Evolutionary conservation across 371 early-diverging fungal species (phyloP).

Genomic region (Thermomucor indicae-seudaticae): DNA sequence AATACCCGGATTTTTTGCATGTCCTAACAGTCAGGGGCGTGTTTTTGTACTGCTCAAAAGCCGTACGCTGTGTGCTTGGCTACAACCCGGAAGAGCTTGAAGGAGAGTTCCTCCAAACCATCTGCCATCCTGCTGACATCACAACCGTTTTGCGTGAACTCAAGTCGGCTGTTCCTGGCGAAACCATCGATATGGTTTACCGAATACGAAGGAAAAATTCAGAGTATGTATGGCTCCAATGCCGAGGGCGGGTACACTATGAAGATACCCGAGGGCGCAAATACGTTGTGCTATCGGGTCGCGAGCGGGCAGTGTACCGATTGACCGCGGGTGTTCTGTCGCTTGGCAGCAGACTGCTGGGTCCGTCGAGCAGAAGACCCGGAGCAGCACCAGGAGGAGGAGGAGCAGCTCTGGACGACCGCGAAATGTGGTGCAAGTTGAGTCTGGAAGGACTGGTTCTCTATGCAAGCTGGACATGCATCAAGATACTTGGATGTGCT

Average conservation of each 20-base stretch:
- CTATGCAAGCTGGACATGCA: conserved; percentile 38
- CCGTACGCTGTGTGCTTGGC: conserved; percentile 35
- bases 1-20: conserved; percentile 53
- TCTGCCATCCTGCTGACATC: conserved; percentile 63
- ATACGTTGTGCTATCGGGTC: conserved; percentile 57
- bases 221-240: conserved; percentile 61
- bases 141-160: conserved; percentile 61
- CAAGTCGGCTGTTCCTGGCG: conserved; percentile 33
- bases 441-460: conserved; percentile 58
- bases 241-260: conserved; percentile 50
- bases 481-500: conserved; percentile 37
- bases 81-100: conserved; percentile 50
- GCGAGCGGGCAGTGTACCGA: conserved; percentile 43
- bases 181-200: conserved; percentile 50
- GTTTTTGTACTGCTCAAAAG: conserved; percentile 55
- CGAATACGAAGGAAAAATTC: conserved; percentile 50
- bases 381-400: not conserved
- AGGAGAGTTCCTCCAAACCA: conserved; percentile 48
- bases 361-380: conserved; percentile 5
- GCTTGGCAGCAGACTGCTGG: conserved; percentile 13
- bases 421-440: conserved; percentile 61
- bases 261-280: conserved; percentile 58
- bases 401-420: conserved; percentile 4
- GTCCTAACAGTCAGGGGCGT: conserved; percentile 61
- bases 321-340: conserved; percentile 15